A percentile compares a stretch with the other conserved stretches of the same genome.
These are phyloP conservation scores for Tetrahymena borealis DNA, from an alignment of 73 alveolate species.

Conservation along the genomic window DNA sequence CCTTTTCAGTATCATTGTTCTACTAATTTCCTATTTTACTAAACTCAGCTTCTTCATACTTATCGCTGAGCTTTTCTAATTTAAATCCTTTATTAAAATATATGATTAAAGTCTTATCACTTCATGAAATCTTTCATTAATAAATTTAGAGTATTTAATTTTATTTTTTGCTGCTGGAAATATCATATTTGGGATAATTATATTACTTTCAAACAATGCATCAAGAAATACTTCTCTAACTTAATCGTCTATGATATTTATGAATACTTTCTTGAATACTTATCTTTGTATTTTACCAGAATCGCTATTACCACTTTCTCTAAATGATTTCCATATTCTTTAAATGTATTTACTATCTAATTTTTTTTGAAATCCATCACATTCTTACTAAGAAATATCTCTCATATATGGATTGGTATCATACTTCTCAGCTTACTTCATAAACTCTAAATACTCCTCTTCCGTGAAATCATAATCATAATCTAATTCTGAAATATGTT, in stretches of 20 bases:
- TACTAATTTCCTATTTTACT: conserved; percentile 13
- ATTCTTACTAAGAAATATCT: not conserved
- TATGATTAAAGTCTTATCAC: too few species aligned
- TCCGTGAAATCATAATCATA: not conserved
- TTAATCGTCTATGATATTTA: conserved; percentile 1
- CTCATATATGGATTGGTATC: not conserved
- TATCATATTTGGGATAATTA: too few species aligned
- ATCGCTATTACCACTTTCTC: conserved; percentile 3
- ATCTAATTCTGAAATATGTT: not conserved
- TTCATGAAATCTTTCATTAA: too few species aligned
- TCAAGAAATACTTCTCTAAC: conserved; percentile 15
- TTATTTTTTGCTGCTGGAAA: too few species aligned
- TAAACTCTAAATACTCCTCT: not conserved
- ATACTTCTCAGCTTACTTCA: not conserved
- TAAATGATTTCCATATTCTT: conserved; percentile 32
- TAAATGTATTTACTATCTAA: not conserved
- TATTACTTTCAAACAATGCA: conserved; percentile 8
- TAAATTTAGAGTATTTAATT: too few species aligned
- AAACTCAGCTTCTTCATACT: conserved; percentile 19
- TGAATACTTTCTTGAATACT: conserved; percentile 13
- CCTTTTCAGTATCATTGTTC: conserved; percentile 32
- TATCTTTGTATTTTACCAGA: conserved; percentile 14
- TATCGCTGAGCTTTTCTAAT: conserved; percentile 10
- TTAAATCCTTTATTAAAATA: too few species aligned
- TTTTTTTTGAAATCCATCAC: conserved; percentile 30